Percentiles rank a stretch among this genome's conserved stretches.
Conservation (phyloP, 768 basidiomycete species). For the Boletus vinaceobasis region DNA sequence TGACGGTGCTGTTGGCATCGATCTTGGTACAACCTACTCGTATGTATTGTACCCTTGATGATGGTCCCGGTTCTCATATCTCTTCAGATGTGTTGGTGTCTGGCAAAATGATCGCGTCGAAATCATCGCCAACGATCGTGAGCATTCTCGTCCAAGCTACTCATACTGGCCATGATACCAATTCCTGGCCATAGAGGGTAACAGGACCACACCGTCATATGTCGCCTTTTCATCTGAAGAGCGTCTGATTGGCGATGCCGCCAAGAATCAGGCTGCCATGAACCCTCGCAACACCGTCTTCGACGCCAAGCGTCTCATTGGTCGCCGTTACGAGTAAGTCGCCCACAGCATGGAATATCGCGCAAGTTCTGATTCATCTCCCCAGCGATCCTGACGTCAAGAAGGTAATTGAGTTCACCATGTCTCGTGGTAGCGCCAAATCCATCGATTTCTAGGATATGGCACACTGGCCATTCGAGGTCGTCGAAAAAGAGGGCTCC, state of each 20-base stretch:
- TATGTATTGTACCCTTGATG: constrained; percentile 36
- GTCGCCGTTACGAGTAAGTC: constrained; percentile 89
- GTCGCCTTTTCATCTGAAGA: constrained; percentile 97
- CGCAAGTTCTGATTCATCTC: constrained; percentile 3
- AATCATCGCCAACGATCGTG: constrained; percentile 96
- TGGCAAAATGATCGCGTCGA: constrained; percentile 99
- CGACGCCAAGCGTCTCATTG: constrained; percentile 98
- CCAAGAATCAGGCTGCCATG: constrained; percentile 99
- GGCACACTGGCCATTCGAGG: constrained; percentile 96
- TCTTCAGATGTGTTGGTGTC: constrained; percentile 88
- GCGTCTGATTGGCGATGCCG: constrained; percentile 97
- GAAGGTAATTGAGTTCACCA: constrained; percentile 45
- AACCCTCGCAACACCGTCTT: constrained; percentile 99
- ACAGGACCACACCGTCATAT: constrained; percentile 98
- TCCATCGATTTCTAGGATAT: constrained; percentile 62
- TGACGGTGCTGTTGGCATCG: constrained; percentile 96
- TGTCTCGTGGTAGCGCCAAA: not conserved
- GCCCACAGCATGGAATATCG: not conserved
- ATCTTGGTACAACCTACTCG: constrained; percentile 98
- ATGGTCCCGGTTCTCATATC: constrained; percentile 22
- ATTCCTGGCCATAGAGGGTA: constrained; percentile 66
- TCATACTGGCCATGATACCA: not conserved
- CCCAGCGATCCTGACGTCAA: constrained; percentile 90
- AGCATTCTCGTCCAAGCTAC: constrained; percentile 31
- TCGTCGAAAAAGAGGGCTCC: constrained; percentile 94